Percentiles rank a stretch among this genome's conserved stretches.
phyloP scores from a whole-genome alignment of 495 filamentous ascomycete species.

The Lepidopterella palustris region DNA sequence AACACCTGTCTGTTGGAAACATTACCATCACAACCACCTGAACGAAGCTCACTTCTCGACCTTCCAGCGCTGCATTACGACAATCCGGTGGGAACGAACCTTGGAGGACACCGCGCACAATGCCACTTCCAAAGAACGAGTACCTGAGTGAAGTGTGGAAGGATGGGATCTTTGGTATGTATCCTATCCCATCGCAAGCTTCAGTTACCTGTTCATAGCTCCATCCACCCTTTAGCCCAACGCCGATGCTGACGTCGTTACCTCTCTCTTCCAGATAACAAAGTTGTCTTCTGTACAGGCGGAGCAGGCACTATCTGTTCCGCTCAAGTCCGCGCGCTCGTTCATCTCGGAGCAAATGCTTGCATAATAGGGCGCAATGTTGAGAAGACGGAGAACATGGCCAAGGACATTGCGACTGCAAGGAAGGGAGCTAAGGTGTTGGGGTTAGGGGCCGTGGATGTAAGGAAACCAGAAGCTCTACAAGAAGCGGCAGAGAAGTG shows the following conservation, averaged over 20 bases:
- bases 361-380: constrained; percentile 88
- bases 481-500: constrained; percentile 69
- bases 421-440: constrained; percentile 74
- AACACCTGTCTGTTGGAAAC: background rate
- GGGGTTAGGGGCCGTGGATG: constrained; percentile 78
- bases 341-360: constrained; percentile 86
- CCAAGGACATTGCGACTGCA: constrained; percentile 71
- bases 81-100: background rate
- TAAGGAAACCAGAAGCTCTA: constrained; percentile 63
- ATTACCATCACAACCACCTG: background rate
- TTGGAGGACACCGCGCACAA: constrained; percentile 31
- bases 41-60: background rate
- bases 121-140: constrained; percentile 63
- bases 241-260: background rate
- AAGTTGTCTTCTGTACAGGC: constrained; percentile 93
- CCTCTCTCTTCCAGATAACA: constrained; percentile 47
- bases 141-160: constrained; percentile 79
- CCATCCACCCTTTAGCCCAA: background rate
- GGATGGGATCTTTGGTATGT: constrained; percentile 73
- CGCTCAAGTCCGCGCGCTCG: constrained; percentile 83
- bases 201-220: background rate
- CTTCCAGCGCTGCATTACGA: background rate
- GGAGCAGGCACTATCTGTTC: constrained; percentile 92
- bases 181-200: background rate
- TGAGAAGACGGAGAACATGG: constrained; percentile 77